phyloP scores from a whole-genome alignment of 1,284 basidiomycete species.

The Boletus sp. region DNA sequence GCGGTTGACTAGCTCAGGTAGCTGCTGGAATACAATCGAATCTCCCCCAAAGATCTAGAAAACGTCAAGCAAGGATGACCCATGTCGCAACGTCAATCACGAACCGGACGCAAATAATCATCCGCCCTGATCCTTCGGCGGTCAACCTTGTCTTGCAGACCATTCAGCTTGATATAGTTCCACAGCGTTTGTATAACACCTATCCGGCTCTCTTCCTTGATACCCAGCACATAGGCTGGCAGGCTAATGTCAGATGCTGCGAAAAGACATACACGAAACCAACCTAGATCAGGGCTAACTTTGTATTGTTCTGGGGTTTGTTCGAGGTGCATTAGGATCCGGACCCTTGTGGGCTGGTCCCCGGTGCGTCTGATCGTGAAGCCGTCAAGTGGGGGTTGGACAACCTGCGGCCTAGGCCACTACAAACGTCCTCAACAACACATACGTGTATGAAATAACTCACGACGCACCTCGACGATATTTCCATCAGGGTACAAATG shows the following conservation, averaged over 20 bases:
- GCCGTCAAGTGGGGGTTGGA: conserved; percentile 71
- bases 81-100: conserved; percentile 21
- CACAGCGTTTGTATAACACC: conserved; percentile 84
- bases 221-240: conserved; percentile 62
- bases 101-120: conserved; percentile 61
- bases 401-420: conserved; percentile 66
- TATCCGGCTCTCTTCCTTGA: conserved; percentile 83
- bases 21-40: conserved; percentile 69
- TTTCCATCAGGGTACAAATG: conserved; percentile 79
- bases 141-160: conserved; percentile 89
- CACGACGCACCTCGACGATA: conserved; percentile 60
- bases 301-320: conserved; percentile 88
- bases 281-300: conserved; percentile 74
- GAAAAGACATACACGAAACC: neutral
- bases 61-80: neutral
- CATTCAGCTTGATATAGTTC: conserved; percentile 88
- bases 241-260: conserved; percentile 10
- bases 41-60: conserved; percentile 64
- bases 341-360: conserved; percentile 71
- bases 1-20: conserved; percentile 85
- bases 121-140: conserved; percentile 76
- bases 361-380: conserved; percentile 86
- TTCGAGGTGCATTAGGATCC: conserved; percentile 79
- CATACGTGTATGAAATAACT: neutral
- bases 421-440: conserved; percentile 27